Conservation (phyloP, 2,329 filamentous ascomycete species). For the Nigrograna mackinnonii region DNA sequence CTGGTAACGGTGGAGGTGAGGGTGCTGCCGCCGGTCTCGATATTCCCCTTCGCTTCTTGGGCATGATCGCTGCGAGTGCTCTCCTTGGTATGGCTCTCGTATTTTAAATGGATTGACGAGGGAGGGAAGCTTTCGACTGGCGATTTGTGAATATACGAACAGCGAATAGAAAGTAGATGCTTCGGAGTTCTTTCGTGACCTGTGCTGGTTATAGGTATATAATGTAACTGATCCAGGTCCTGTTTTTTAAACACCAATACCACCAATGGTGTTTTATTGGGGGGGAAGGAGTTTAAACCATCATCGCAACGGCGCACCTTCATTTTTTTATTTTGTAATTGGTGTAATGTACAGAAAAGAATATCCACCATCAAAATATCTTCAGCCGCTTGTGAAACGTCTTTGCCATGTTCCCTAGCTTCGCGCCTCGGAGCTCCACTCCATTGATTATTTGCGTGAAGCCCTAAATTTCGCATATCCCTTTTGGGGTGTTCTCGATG, state of each 20-base stretch:
- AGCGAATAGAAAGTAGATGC: background rate
- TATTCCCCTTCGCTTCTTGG: conserved; percentile 31
- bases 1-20: conserved; percentile 7
- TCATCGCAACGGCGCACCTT: background rate
- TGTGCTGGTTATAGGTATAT: conserved; percentile 8
- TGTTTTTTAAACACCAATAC: background rate
- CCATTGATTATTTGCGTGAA: no score
- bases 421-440: no score
- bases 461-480: no score
- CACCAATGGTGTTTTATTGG: no score
- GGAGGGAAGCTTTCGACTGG: background rate
- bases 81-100: conserved; percentile 34
- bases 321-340: background rate
- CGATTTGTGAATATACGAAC: background rate
- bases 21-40: conserved; percentile 24
- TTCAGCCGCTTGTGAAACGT: no score
- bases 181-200: conserved; percentile 3
- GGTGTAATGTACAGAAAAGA: background rate
- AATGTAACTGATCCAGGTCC: background rate
- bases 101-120: conserved; percentile 21
- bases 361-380: no score
- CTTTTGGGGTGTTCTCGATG: no score
- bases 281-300: background rate
- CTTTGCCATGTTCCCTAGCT: no score
- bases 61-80: conserved; percentile 32